phyloP scores from a whole-genome alignment of 1,284 basidiomycete genomes.

The Heterobasidion parviporum region DNA sequence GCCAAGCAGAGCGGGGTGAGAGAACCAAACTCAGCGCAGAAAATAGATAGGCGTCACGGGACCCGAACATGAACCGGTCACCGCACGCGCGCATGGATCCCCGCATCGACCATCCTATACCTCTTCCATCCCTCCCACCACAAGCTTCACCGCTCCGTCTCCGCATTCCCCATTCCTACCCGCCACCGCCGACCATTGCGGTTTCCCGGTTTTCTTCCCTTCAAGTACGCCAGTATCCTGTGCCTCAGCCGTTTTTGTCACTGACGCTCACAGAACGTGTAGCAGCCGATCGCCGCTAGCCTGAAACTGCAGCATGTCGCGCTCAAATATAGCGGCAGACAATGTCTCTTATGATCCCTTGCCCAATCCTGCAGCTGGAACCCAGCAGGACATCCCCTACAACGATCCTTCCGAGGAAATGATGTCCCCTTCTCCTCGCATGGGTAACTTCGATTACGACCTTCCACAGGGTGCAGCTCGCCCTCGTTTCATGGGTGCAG shows the following conservation, averaged over 20 bases:
- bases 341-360: constrained; percentile 21
- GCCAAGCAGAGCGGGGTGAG: too few species aligned
- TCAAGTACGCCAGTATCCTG: background rate
- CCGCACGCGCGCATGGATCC: background rate
- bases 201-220: background rate
- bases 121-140: background rate
- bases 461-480: constrained; percentile 17
- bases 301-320: constrained; percentile 5
- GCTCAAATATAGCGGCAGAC: background rate
- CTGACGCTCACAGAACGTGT: background rate
- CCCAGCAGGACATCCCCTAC: constrained; percentile 15
- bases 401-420: background rate
- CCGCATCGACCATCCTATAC: background rate
- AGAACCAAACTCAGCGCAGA: too few species aligned
- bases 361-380: constrained; percentile 11
- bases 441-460: constrained; percentile 15
- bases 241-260: background rate
- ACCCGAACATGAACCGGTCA: background rate
- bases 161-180: background rate
- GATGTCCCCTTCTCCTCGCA: constrained; percentile 1
- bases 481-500: constrained; percentile 25
- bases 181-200: background rate
- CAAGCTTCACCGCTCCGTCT: background rate
- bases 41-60: background rate
- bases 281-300: background rate